Conservation (phyloP, 2,329 filamentous ascomycete genomes). For the Elsinoe necatrix region DNA sequence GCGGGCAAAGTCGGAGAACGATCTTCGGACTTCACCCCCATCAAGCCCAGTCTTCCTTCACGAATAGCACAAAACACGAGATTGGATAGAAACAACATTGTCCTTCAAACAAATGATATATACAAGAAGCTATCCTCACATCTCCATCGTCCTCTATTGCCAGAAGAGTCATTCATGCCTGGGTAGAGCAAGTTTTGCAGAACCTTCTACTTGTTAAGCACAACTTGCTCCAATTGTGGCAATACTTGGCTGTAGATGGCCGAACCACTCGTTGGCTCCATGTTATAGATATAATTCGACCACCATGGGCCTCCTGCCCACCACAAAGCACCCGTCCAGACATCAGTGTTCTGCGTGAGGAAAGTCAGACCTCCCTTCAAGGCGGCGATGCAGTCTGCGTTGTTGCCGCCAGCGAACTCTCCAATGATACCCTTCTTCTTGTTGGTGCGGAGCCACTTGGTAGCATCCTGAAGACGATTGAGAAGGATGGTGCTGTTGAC, state of each 20-base stretch:
- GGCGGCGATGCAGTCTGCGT: constrained; percentile 42
- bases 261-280: constrained; percentile 42
- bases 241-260: constrained; percentile 19
- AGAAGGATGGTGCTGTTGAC: constrained; percentile 46
- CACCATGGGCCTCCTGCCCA: constrained; percentile 50
- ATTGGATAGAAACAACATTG: too few relatives aligned
- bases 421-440: constrained; percentile 46
- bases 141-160: too few relatives aligned
- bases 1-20: constrained; percentile 1
- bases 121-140: background rate
- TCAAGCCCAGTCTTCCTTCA: too few relatives aligned
- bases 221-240: constrained; percentile 8
- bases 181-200: background rate
- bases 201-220: background rate
- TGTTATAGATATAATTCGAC: constrained; percentile 26
- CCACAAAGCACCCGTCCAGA: constrained; percentile 47
- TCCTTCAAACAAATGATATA: background rate
- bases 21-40: too few relatives aligned
- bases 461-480: constrained; percentile 44
- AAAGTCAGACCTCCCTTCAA: constrained; percentile 43
- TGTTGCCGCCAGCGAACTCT: constrained; percentile 47
- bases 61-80: too few relatives aligned
- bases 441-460: constrained; percentile 47
- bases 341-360: constrained; percentile 42
- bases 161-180: background rate